A percentile compares a stretch with the other conserved stretches of the same genome.
These are phyloP conservation scores for Cardiosporidium cionae DNA, from an alignment of 169 alveolate species.

Conservation along the genomic window DNA sequence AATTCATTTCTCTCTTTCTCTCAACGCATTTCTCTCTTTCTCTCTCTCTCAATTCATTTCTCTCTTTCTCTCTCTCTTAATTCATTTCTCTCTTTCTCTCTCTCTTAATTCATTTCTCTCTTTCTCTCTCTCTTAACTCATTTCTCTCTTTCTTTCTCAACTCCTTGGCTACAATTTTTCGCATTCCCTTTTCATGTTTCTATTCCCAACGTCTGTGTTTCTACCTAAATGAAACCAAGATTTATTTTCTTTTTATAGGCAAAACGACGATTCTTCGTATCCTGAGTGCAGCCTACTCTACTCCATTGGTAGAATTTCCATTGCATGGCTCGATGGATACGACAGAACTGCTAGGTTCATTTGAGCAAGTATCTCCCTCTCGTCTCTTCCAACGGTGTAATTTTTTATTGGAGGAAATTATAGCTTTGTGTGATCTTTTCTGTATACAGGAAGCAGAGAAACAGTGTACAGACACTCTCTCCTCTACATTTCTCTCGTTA, in stretches of 20 bases:
- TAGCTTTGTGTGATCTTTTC: background rate
- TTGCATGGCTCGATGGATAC: conserved; percentile 45
- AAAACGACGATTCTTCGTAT: conserved; percentile 24
- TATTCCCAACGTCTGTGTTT: too few relatives aligned
- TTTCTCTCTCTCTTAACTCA: too few relatives aligned
- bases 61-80: too few relatives aligned
- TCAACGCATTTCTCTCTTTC: too few relatives aligned
- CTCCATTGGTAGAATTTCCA: conserved; percentile 30
- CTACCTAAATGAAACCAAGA: too few relatives aligned
- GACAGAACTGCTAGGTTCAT: conserved; percentile 47
- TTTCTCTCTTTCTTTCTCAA: conserved; percentile 2
- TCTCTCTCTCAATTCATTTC: too few relatives aligned
- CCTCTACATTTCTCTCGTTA: too few relatives aligned
- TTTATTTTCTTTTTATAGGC: conserved; percentile 23
- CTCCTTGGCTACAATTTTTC: background rate
- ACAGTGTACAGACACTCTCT: too few relatives aligned
- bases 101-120: too few relatives aligned
- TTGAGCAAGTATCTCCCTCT: conserved; percentile 23
- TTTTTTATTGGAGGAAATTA: background rate
- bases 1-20: too few relatives aligned
- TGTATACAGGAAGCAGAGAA: too few relatives aligned
- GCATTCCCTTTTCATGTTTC: background rate
- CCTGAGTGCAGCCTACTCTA: conserved; percentile 34
- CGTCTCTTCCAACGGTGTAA: background rate
- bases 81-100: too few relatives aligned